Evolutionary conservation across 1,139 yeast genomes (phyloP).

Genomic region (Hemisphaericaspora xylofermentans): DNA sequence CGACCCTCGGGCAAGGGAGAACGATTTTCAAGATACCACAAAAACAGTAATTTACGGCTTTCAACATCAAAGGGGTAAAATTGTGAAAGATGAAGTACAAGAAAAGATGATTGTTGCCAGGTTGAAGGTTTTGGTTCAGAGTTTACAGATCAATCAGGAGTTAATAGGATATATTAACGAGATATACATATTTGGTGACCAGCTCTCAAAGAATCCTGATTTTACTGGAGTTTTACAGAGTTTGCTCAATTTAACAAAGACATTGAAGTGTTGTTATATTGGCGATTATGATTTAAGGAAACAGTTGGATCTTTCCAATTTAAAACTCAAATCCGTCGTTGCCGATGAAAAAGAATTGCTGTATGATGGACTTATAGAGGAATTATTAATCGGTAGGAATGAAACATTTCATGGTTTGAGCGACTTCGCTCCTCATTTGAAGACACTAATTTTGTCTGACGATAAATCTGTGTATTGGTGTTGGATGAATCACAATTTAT

Average conservation of each 20-base stretch:
- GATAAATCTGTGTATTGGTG: slow-evolving; percentile 17
- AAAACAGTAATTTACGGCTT: slow-evolving; percentile 29
- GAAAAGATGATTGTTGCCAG: slow-evolving; percentile 30
- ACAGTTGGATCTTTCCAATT: slow-evolving; percentile 7
- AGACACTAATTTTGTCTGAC: slow-evolving; percentile 19
- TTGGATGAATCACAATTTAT: slow-evolving; percentile 13
- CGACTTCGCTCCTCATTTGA: slow-evolving; percentile 6
- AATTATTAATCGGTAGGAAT: slow-evolving; percentile 13
- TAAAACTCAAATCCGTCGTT: slow-evolving; percentile 13
- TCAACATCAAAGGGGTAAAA: slow-evolving; percentile 8
- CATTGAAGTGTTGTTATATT: slow-evolving; percentile 17
- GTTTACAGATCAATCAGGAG: slow-evolving; percentile 29
- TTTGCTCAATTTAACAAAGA: slow-evolving; percentile 9
- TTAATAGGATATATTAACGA: slow-evolving; percentile 24
- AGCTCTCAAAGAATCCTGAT: slow-evolving; percentile 4
- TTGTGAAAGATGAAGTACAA: slow-evolving; percentile 12
- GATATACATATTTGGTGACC: slow-evolving; percentile 21
- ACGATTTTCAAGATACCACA: slow-evolving; percentile 26
- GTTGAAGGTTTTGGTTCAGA: slow-evolving; percentile 24
- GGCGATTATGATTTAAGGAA: slow-evolving; percentile 17
- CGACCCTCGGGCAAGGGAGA: slow-evolving; percentile 14
- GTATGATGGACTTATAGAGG: slow-evolving; percentile 7
- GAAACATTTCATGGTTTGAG: slow-evolving; percentile 1
- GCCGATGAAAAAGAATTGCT: slow-evolving; percentile 11
- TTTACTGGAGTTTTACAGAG: slow-evolving; percentile 12